phyloP scores from a whole-genome alignment of 495 filamentous ascomycete genomes.

The Stereocaulon alpinum region DNA sequence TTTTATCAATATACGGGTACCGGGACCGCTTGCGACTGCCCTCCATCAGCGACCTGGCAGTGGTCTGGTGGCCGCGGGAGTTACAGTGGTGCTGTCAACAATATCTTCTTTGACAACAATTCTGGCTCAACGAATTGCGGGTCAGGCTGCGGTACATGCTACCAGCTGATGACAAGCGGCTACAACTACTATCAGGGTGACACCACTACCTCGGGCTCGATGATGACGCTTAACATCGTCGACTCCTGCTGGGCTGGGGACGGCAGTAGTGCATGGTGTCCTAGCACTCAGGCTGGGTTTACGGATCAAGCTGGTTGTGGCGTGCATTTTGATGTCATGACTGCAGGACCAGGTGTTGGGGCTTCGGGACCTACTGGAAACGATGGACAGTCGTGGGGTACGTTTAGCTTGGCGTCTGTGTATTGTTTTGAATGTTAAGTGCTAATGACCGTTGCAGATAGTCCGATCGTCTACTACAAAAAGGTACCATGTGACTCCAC shows the following conservation, averaged over 20 bases:
- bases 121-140: constrained; percentile 14
- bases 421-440: background rate
- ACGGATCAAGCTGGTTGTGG: constrained; percentile 14
- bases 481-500: background rate
- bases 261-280: constrained; percentile 9
- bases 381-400: constrained; percentile 17
- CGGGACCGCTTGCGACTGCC: constrained; percentile 12
- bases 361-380: constrained; percentile 1
- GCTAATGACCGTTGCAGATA: background rate
- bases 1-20: constrained; percentile 15
- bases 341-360: background rate
- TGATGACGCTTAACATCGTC: constrained; percentile 13
- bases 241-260: constrained; percentile 11
- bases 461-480: constrained; percentile 13
- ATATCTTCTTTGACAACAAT: constrained; percentile 9
- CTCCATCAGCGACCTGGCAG: constrained; percentile 9
- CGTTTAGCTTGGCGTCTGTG: background rate
- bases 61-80: constrained; percentile 6
- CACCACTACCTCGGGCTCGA: constrained; percentile 5
- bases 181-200: constrained; percentile 10
- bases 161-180: constrained; percentile 17
- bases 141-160: constrained; percentile 13
- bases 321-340: constrained; percentile 20
- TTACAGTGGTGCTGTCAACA: constrained; percentile 17
- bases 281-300: constrained; percentile 3